phyloP scores from a whole-genome alignment of 2,329 filamentous ascomycete species.

The Monascus ruber region DNA sequence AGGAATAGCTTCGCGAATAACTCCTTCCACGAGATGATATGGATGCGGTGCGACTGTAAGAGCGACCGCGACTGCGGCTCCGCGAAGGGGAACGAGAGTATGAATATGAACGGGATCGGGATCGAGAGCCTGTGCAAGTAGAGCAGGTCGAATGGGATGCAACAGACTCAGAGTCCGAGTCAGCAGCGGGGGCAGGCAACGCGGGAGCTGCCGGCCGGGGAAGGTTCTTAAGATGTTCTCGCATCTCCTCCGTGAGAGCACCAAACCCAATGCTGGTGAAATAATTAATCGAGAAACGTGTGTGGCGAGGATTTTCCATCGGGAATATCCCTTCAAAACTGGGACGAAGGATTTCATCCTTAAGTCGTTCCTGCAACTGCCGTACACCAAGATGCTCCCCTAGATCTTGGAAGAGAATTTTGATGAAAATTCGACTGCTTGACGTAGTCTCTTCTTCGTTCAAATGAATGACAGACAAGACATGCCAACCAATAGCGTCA shows the following conservation, averaged over 20 bases:
- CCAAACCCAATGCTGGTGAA: conserved; percentile 98
- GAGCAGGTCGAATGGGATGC: conserved; percentile 65
- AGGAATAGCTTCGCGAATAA: conserved; percentile 21
- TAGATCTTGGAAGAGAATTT: conserved; percentile 91
- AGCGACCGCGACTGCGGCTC: conserved; percentile 16
- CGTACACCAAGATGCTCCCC: conserved; percentile 76
- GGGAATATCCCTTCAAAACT: conserved; percentile 82
- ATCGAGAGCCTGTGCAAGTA: conserved; percentile 43
- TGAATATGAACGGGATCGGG: conserved; percentile 31
- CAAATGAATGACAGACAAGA: conserved; percentile 69
- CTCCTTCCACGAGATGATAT: conserved; percentile 19
- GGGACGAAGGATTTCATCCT: conserved; percentile 65
- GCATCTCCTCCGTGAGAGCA: conserved; percentile 85
- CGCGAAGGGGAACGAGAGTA: conserved; percentile 33
- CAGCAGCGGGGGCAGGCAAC: conserved; percentile 42
- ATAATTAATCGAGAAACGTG: conserved; percentile 97
- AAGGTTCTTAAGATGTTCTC: conserved; percentile 78
- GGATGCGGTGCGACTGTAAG: conserved; percentile 21
- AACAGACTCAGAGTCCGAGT: conserved; percentile 57
- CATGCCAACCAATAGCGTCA: conserved; percentile 87
- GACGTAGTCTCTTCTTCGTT: conserved; percentile 97
- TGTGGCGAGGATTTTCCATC: conserved; percentile 75
- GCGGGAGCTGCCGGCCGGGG: conserved; percentile 72
- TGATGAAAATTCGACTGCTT: conserved; percentile 94
- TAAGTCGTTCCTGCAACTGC: conserved; percentile 63